Conservation (phyloP, 176 grass and related monocot species). For the Oryza nivara region DNA sequence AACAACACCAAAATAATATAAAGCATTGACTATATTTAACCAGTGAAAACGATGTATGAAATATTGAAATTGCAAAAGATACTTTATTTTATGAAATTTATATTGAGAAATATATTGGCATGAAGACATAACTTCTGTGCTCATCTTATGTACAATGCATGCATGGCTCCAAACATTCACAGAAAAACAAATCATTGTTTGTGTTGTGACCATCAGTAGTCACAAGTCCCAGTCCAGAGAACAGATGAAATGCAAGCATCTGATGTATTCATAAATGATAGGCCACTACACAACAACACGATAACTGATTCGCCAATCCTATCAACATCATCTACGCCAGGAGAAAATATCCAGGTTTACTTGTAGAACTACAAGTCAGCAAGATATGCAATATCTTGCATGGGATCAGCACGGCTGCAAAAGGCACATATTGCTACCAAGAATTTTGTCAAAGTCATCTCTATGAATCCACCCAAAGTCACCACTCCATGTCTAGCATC, state of each 20-base stretch:
- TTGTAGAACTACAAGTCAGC: not conserved
- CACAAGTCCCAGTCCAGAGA: not conserved
- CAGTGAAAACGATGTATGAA: not conserved
- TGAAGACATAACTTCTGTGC: not conserved
- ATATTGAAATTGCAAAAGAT: constrained; percentile 14
- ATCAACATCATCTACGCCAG: constrained; percentile 14
- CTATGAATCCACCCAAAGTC: not conserved
- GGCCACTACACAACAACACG: not conserved
- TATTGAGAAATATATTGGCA: not conserved
- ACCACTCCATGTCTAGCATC: not conserved
- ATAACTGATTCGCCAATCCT: not conserved
- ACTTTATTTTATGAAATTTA: constrained; percentile 11
- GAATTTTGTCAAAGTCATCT: not conserved
- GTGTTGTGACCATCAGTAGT: not conserved
- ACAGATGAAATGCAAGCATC: not conserved
- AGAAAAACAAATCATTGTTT: not conserved
- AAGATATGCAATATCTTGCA: not conserved
- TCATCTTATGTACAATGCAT: not conserved
- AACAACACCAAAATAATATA: constrained; percentile 28
- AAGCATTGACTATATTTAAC: not conserved
- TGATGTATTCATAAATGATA: not conserved
- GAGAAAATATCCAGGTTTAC: not conserved
- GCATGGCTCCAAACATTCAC: not conserved
- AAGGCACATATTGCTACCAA: not conserved
- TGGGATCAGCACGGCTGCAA: not conserved